Evolutionary conservation across 306 rosid genomes (phyloP).

Genomic region (Elaeagnus macrophylla): DNA sequence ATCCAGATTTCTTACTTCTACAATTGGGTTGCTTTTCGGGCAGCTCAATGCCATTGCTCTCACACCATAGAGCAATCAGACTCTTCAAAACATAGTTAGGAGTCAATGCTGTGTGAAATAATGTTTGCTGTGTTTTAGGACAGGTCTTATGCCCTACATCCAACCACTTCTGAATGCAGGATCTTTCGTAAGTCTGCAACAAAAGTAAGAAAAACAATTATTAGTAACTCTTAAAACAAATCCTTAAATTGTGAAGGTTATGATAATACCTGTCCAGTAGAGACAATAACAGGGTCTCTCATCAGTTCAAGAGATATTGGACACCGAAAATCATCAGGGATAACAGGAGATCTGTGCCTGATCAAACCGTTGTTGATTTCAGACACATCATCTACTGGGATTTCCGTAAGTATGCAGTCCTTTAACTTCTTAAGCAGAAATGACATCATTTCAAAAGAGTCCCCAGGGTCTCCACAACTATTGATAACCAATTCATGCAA

Average conservation of each 20-base stretch:
- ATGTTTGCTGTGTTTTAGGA: conserved; percentile 89
- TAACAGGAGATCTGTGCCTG: conserved; percentile 89
- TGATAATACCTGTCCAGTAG: conserved; percentile 86
- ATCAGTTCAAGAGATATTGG: conserved; percentile 92
- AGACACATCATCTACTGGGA: conserved; percentile 36
- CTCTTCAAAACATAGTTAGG: conserved; percentile 97
- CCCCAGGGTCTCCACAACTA: conserved; percentile 45
- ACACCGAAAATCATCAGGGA: conserved; percentile 96
- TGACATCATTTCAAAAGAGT: conserved; percentile 44
- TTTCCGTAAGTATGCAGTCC: conserved; percentile 48
- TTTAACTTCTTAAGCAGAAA: conserved; percentile 62
- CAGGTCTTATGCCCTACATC: conserved; percentile 95
- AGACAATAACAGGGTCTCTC: conserved; percentile 94
- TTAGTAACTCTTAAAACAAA: neutral
- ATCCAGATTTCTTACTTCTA: conserved; percentile 56
- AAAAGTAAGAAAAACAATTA: conserved; percentile 13
- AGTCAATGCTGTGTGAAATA: conserved; percentile 80
- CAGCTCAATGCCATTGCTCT: conserved; percentile 87
- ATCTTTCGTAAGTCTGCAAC: conserved; percentile 85
- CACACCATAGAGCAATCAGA: conserved; percentile 90
- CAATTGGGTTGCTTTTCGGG: conserved; percentile 70
- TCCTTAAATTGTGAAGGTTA: conserved; percentile 1
- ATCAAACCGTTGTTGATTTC: conserved; percentile 41
- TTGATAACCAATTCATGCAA: conserved; percentile 58
- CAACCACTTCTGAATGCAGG: conserved; percentile 94